Evolutionary conservation across 306 rosid species (phyloP), one percentile per base, ranked within the genome.

Genomic region (Vigna nakashimae): DNA sequence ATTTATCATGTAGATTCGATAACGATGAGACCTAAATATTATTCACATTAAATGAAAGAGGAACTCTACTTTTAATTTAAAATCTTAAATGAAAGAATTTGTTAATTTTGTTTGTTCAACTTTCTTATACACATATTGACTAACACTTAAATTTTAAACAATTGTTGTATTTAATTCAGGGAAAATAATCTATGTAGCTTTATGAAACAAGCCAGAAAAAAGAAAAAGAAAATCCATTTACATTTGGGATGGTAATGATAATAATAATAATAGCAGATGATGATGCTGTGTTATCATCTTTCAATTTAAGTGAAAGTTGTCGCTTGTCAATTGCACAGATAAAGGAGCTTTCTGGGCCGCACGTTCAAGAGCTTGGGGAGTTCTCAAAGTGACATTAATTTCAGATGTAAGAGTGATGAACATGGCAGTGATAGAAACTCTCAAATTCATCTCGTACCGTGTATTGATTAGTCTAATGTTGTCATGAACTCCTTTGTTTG

Each of bases 391-490:
- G 72, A 75, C 38, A 40, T 30, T 11, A 43, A 77, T 26, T 38
- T 51, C 38, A 70, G 22, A 50, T 34, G 38, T 5, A 49, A 38
- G 67, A 51, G 51, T 4, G 8, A 51, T 30, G 60, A 43, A 14
- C 14, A 64, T 13, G 13, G 52, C 10, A 49, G 4, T 79, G 83
- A 79, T 42, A 55, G 67, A 50, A 6, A 78, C 70, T 64, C 13
- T 77, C 42, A 69, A 69, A 43, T 43, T 56, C 46, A 74, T 65
- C 53, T 73, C 51, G 3, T 60, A 55, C 75, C 75, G 72, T 75
- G 30, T 16, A 36, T 38, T 75, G n/a, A 64, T 55, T 16, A 32
- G 36, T 65, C 70, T 16, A 30, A 32, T 38, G 26, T 28, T 49
- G 34, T 28, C 20, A 80, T 36, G 57, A 46, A 28, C 2, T 16